Conservation (phyloP, 1,284 basidiomycete genomes). For the Hortiboletus rubellus region DNA sequence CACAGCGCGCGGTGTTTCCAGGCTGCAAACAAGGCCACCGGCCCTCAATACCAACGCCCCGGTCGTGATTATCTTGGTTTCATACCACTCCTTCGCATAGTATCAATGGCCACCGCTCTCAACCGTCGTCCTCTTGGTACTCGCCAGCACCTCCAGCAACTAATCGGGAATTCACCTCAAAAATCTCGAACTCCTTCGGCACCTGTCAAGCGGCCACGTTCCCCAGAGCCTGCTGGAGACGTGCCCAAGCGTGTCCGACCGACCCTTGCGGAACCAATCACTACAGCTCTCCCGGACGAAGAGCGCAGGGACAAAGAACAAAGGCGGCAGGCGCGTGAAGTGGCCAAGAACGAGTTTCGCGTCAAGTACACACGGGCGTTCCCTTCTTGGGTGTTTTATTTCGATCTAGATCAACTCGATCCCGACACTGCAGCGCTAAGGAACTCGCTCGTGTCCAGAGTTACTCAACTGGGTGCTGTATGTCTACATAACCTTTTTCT, state of each 20-base stretch:
- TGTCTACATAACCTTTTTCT: constrained; percentile 36
- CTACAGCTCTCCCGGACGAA: constrained; percentile 25
- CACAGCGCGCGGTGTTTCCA: background rate
- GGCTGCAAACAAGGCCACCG: background rate
- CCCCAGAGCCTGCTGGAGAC: constrained; percentile 55
- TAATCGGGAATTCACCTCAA: constrained; percentile 32
- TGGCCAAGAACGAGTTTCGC: constrained; percentile 72
- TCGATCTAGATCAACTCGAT: constrained; percentile 68
- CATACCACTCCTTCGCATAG: background rate
- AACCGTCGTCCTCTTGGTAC: constrained; percentile 43
- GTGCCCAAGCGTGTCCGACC: constrained; percentile 35
- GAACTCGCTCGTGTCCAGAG: constrained; percentile 52
- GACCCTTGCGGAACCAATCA: constrained; percentile 23
- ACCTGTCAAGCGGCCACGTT: constrained; percentile 58
- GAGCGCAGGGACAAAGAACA: constrained; percentile 45
- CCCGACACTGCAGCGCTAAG: constrained; percentile 46
- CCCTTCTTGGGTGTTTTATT: constrained; percentile 82
- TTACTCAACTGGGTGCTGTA: constrained; percentile 77
- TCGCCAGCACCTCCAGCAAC: constrained; percentile 37
- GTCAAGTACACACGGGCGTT: constrained; percentile 85
- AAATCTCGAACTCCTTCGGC: constrained; percentile 29
- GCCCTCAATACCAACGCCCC: background rate
- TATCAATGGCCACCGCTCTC: constrained; percentile 41
- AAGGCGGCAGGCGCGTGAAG: constrained; percentile 51
- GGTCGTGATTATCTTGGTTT: constrained; percentile 7